phyloP scores from a whole-genome alignment of 2,329 filamentous ascomycete species.

The Westerdykella ornata region DNA sequence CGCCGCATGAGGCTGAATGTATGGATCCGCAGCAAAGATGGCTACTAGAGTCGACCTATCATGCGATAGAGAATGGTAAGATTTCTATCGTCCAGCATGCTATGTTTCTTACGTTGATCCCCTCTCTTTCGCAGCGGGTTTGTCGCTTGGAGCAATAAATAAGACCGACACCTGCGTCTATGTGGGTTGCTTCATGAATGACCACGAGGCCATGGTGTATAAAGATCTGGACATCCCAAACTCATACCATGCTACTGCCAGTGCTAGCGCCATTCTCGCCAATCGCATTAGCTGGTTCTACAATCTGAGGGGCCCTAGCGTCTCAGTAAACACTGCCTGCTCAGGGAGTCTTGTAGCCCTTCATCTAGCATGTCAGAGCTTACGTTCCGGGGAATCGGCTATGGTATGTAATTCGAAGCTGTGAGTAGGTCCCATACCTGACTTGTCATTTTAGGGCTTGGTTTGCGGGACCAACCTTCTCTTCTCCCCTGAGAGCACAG shows the following conservation, averaged over 20 bases:
- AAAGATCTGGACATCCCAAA: neutral
- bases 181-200: neutral
- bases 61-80: constrained; percentile 2
- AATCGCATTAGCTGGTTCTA: constrained; percentile 18
- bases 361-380: constrained; percentile 15
- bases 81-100: too few species aligned
- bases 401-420: too few species aligned
- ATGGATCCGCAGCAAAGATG: constrained; percentile 15
- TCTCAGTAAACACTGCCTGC: constrained; percentile 26
- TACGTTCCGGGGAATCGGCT: constrained; percentile 1
- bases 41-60: constrained; percentile 8
- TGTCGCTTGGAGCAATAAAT: neutral
- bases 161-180: constrained; percentile 1
- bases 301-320: constrained; percentile 16
- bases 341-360: constrained; percentile 19
- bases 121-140: neutral
- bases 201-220: neutral
- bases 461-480: constrained; percentile 1
- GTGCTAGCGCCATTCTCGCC: constrained; percentile 7
- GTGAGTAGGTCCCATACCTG: too few species aligned
- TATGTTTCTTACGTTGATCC: too few species aligned
- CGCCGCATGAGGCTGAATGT: constrained; percentile 1
- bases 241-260: neutral
- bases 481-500: constrained; percentile 8
- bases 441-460: too few species aligned